phyloP scores from a whole-genome alignment of 2,329 filamentous ascomycete genomes.

The Helotiales sp. region DNA sequence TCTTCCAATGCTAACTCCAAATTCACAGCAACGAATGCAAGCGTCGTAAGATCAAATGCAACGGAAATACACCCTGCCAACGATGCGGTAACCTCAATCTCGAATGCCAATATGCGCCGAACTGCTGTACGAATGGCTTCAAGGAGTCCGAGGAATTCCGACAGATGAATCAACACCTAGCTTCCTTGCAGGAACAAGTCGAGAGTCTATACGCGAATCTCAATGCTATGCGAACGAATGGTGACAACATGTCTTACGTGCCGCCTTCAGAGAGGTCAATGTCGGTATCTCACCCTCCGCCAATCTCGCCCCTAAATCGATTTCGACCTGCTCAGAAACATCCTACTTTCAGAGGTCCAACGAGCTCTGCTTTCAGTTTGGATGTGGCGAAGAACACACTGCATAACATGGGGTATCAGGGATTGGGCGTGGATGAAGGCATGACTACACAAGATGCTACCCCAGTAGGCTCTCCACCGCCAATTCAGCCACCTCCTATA shows the following conservation, averaged over 20 bases:
- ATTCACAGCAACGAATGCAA: slow-evolving; percentile 66
- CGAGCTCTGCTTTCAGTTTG: slow-evolving; percentile 80
- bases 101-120: slow-evolving; percentile 64
- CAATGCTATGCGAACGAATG: slow-evolving; percentile 43
- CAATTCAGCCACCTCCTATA: slow-evolving; percentile 29
- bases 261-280: slow-evolving; percentile 28
- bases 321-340: slow-evolving; percentile 33
- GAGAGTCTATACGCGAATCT: slow-evolving; percentile 73
- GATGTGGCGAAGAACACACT: slow-evolving; percentile 85
- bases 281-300: slow-evolving; percentile 28
- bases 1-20: slow-evolving; percentile 5
- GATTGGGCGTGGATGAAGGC: slow-evolving; percentile 64
- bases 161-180: slow-evolving; percentile 73
- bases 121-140: slow-evolving; percentile 74
- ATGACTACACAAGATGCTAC: slow-evolving; percentile 53
- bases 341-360: slow-evolving; percentile 78
- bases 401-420: slow-evolving; percentile 84
- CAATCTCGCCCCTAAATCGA: slow-evolving; percentile 25
- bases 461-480: slow-evolving; percentile 35
- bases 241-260: slow-evolving; percentile 20
- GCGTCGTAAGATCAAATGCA: slow-evolving; percentile 74
- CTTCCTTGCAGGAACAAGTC: slow-evolving; percentile 79
- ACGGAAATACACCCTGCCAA: slow-evolving; percentile 67
- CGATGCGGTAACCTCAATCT: slow-evolving; percentile 69
- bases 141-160: slow-evolving; percentile 92